Conservation (phyloP, 2,329 filamentous ascomycete species). For the Cephalotrichum gorgonifer region DNA sequence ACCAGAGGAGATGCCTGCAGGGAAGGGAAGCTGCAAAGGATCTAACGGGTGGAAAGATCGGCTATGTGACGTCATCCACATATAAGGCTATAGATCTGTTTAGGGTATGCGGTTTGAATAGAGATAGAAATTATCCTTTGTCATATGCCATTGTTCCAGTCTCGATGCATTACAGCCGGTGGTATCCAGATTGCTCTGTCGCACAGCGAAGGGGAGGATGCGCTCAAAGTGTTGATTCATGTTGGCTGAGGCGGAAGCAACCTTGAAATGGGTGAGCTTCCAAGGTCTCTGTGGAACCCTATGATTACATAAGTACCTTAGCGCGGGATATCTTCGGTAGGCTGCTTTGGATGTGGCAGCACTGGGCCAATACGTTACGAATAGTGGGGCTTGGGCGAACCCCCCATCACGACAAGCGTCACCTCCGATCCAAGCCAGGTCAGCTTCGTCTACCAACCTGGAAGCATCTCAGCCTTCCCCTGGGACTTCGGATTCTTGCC, state of each 20-base stretch:
- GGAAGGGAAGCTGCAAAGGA: neutral
- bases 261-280: neutral
- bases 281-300: neutral
- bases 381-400: constrained; percentile 1
- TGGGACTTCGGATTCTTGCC: neutral
- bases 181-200: neutral
- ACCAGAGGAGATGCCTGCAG: neutral
- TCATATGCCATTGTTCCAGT: neutral
- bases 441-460: constrained; percentile 1
- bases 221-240: neutral
- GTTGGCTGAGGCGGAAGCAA: neutral
- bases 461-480: constrained; percentile 2
- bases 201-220: neutral
- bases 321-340: constrained; percentile 4
- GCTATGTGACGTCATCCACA: neutral
- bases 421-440: constrained; percentile 1
- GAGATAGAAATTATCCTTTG: neutral
- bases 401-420: constrained; percentile 4
- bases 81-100: neutral
- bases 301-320: neutral
- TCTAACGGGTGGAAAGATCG: neutral
- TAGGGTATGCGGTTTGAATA: neutral
- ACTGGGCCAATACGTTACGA: too few species aligned
- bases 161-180: neutral
- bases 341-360: too few species aligned